Evolutionary conservation across 2,329 filamentous ascomycete genomes (phyloP), one percentile per base, ranked within the genome.

Genomic region (Massarina eburnea): DNA sequence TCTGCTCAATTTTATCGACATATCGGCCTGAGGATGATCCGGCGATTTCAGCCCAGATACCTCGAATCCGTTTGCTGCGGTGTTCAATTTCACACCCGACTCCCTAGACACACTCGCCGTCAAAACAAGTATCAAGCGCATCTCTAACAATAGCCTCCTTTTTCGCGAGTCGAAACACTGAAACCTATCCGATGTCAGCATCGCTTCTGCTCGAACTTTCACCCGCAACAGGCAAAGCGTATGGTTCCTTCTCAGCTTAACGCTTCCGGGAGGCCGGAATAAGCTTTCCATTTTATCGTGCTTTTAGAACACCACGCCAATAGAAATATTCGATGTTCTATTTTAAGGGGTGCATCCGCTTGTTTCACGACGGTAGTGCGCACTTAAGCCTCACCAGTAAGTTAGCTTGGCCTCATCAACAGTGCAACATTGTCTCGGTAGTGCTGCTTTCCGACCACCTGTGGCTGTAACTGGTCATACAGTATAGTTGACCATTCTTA

Each of bases 401-500:
- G 4, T 20, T 30, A 27, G 40, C 40, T 27, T 43, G 20, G 22
- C 32, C 4, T 18, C 17, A 4, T 26, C 39, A 47, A 38, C 43
- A 41, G 39, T 45, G 39, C 34, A 37, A 46, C 12, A 44, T 21
- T 29, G 8, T 41, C 43, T 43, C 59, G 54, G 53, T 48, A 49
- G 45, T 45, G 36, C 43, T 22, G 15, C 34, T 36, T 49, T 32
- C 58, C 54, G 55, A 21, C 21, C 19, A 26, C 27, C 14, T 51
- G 42, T 56, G 51, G 50, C 54, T 44, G 47, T 22, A 8, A 35
- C 27, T 48, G 35, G n/a, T 8, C 15, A 38, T 22, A 35, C 33
- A 35, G 45, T n/a, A 48, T 34, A 54, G 55, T 49, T 14, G 36
- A 21, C 10, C 22, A 52, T 49, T 45, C 49, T 53, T 48, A 50